Conservation (phyloP, 192 early-diverging fungal species). For the Tieghemiomyces parasiticus region DNA sequence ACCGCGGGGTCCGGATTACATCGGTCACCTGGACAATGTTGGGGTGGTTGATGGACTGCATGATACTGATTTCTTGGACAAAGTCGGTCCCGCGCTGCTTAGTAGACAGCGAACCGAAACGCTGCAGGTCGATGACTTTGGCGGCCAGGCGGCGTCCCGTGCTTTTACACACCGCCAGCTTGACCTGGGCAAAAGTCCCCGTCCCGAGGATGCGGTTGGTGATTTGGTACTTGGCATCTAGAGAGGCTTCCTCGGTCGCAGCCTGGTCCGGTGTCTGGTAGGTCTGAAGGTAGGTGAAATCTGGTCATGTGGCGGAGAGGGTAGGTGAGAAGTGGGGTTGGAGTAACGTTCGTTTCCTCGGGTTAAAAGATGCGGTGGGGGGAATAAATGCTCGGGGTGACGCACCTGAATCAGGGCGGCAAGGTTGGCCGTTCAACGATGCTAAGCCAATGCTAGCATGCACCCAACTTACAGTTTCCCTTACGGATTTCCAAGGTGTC, state of each 20-base stretch:
- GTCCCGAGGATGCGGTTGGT: constrained; percentile 25
- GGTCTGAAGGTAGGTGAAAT: constrained; percentile 25
- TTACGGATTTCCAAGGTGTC: constrained; percentile 38
- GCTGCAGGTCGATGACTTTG: constrained; percentile 72
- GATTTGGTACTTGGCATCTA: constrained; percentile 29
- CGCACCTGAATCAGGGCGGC: too few relatives aligned
- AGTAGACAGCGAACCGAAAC: constrained; percentile 43
- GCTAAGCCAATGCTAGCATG: background rate
- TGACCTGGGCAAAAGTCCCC: constrained; percentile 70
- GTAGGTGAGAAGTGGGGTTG: background rate
- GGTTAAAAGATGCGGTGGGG: background rate
- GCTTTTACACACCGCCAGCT: constrained; percentile 41
- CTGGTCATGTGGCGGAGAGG: constrained; percentile 11
- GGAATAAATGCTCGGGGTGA: background rate
- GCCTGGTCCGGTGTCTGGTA: background rate
- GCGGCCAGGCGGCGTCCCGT: constrained; percentile 58
- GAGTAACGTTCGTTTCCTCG: constrained; percentile 11
- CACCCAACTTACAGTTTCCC: constrained; percentile 19
- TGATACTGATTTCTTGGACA: constrained; percentile 54
- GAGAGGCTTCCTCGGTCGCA: constrained; percentile 6
- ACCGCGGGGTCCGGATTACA: constrained; percentile 36
- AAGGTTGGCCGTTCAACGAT: background rate
- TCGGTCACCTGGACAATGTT: constrained; percentile 56
- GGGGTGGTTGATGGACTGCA: constrained; percentile 50
- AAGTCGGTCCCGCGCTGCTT: constrained; percentile 62